Conservation (phyloP, 371 early-diverging fungal genomes). For the Actinomucor elegans region DNA sequence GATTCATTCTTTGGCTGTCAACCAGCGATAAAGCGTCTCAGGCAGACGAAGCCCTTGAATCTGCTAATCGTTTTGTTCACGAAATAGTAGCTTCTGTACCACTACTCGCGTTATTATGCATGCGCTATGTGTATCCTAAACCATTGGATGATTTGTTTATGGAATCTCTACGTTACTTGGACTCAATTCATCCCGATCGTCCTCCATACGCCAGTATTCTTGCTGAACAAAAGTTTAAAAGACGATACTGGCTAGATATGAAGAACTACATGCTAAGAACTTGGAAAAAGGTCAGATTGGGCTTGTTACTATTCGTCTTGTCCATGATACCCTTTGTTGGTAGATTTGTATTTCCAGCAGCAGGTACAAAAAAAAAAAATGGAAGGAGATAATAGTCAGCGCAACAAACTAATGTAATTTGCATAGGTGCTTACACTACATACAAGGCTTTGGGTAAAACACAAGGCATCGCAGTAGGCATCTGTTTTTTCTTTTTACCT, state of each 20-base stretch:
- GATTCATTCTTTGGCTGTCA: constrained; percentile 31
- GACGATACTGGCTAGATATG: constrained; percentile 58
- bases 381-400: background rate
- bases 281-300: constrained; percentile 51
- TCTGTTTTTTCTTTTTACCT: constrained; percentile 51
- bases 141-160: constrained; percentile 67
- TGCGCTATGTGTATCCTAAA: constrained; percentile 66
- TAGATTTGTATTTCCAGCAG: constrained; percentile 58
- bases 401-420: background rate
- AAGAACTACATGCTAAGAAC: constrained; percentile 45
- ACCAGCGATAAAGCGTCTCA: constrained; percentile 14
- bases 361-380: constrained; percentile 29
- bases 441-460: constrained; percentile 47
- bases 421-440: constrained; percentile 45
- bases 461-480: constrained; percentile 43
- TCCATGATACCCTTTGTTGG: constrained; percentile 62
- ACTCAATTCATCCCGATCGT: constrained; percentile 40
- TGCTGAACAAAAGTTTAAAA: constrained; percentile 37
- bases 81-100: constrained; percentile 53
- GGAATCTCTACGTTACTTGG: constrained; percentile 54
- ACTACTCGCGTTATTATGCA: constrained; percentile 53
- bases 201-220: constrained; percentile 48
- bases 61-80: constrained; percentile 22
- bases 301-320: constrained; percentile 41
- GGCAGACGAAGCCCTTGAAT: constrained; percentile 23